Evolutionary conservation across 768 basidiomycete species (phyloP).

Genomic region (Saitozyma podzolica): DNA sequence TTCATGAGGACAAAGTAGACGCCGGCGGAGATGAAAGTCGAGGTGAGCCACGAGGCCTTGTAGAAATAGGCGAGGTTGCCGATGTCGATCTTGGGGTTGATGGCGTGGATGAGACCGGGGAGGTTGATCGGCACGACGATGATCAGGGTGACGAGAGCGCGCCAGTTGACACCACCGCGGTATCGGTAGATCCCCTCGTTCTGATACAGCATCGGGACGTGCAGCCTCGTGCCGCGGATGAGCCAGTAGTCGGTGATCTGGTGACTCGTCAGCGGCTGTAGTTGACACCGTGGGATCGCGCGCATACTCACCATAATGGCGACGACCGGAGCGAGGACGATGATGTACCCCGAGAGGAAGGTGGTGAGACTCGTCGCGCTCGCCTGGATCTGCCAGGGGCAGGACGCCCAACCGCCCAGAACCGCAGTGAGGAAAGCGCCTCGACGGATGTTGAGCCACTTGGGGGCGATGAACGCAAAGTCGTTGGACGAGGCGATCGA

Average conservation of each 20-base stretch:
- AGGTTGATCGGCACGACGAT: conserved; percentile 69
- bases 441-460: conserved; percentile 75
- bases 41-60: conserved; percentile 33
- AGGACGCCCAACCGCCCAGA: conserved; percentile 80
- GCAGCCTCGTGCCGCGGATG: conserved; percentile 68
- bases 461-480: conserved; percentile 72
- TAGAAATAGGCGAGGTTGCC: conserved; percentile 75
- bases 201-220: conserved; percentile 81
- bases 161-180: conserved; percentile 76
- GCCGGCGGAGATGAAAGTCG: conserved; percentile 52
- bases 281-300: conserved; percentile 52
- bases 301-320: conserved; percentile 69
- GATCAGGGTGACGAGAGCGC: conserved; percentile 69
- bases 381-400: conserved; percentile 80
- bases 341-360: conserved; percentile 64
- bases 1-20: conserved; percentile 52
- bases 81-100: conserved; percentile 66
- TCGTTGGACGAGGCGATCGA: conserved; percentile 76
- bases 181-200: conserved; percentile 79
- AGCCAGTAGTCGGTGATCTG: conserved; percentile 67
- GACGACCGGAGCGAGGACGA: conserved; percentile 82
- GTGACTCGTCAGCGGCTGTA: conserved; percentile 1
- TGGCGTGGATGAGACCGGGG: conserved; percentile 74
- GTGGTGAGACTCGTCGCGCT: conserved; percentile 46
- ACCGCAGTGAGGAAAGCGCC: conserved; percentile 73